Conservation (phyloP, 805 yeast genomes). For the Suhomyces tanzawaensis region DNA sequence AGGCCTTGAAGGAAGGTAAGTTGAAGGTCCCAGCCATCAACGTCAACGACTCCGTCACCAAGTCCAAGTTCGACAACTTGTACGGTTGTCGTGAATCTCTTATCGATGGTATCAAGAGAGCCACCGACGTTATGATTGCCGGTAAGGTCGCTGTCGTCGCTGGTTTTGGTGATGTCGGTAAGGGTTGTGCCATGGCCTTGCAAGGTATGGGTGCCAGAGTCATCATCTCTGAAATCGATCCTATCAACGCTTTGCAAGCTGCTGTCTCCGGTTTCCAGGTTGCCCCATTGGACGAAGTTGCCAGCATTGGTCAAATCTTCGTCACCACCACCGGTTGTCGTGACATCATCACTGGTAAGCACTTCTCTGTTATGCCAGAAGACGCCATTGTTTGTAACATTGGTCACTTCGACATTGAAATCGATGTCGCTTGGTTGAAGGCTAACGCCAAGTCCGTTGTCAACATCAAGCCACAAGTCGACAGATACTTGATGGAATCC, state of each 20-base stretch:
- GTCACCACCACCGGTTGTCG: constrained; percentile 99
- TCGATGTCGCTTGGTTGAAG: constrained; percentile 98
- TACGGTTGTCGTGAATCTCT: constrained; percentile 99
- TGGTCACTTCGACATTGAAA: constrained; percentile 99
- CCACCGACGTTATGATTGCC: constrained; percentile 99
- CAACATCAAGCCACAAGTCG: constrained; percentile 99
- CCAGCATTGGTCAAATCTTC: constrained; percentile 89
- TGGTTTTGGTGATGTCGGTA: constrained; percentile 99
- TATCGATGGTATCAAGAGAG: constrained; percentile 98
- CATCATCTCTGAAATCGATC: constrained; percentile 94
- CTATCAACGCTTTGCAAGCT: constrained; percentile 98
- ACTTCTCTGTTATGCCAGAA: constrained; percentile 93
- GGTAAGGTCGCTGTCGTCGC: constrained; percentile 99
- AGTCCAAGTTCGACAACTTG: constrained; percentile 98
- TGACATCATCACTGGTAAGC: constrained; percentile 89
- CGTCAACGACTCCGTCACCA: constrained; percentile 98
- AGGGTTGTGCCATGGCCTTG: constrained; percentile 99
- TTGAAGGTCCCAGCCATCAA: constrained; percentile 99
- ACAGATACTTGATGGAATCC: constrained; percentile 84
- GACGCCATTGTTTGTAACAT: constrained; percentile 99
- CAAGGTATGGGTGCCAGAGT: constrained; percentile 99
- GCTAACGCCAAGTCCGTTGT: constrained; percentile 88
- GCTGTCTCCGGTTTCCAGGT: constrained; percentile 99
- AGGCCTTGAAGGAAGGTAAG: constrained; percentile 81
- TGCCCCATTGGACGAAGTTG: constrained; percentile 91